Conservation (phyloP, 495 filamentous ascomycete genomes). For the Lasiosphaeriaceae sp. region DNA sequence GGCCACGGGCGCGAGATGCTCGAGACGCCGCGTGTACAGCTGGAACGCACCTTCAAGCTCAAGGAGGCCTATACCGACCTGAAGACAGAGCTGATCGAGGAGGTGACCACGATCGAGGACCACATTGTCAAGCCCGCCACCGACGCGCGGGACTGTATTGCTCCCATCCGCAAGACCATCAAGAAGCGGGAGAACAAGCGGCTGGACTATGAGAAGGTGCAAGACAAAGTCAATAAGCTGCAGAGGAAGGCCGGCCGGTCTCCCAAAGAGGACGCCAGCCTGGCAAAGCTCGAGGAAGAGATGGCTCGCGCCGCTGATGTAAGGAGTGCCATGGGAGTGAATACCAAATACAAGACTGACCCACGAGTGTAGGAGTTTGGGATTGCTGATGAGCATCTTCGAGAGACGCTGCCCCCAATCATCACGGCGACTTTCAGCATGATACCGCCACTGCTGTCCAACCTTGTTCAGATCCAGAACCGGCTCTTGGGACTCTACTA, state of each 20-base stretch:
- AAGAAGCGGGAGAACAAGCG: conserved; percentile 89
- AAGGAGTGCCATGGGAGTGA: conserved; percentile 12
- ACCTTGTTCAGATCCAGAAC: conserved; percentile 79
- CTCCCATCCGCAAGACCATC: conserved; percentile 82
- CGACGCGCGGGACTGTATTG: conserved; percentile 66
- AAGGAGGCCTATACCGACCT: conserved; percentile 70
- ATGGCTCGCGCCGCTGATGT: conserved; percentile 64
- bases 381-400: conserved; percentile 76
- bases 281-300: conserved; percentile 78
- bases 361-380: conserved; percentile 64
- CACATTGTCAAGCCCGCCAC: conserved; percentile 69
- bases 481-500: conserved; percentile 80
- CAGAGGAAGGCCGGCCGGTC: conserved; percentile 67
- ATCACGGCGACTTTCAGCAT: conserved; percentile 72
- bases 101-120: conserved; percentile 68
- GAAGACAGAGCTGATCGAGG: conserved; percentile 67
- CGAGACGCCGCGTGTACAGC: conserved; percentile 61
- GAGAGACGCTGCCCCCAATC: conserved; percentile 69
- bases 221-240: conserved; percentile 67
- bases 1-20: conserved; percentile 49
- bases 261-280: conserved; percentile 70
- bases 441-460: conserved; percentile 69
- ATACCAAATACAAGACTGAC: conserved; percentile 12
- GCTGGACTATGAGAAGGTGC: conserved; percentile 80
- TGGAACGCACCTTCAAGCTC: conserved; percentile 65